These are phyloP conservation scores for Beauveria caledonica DNA, from an alignment of 2,329 filamentous ascomycete species.

Conservation along the genomic window DNA sequence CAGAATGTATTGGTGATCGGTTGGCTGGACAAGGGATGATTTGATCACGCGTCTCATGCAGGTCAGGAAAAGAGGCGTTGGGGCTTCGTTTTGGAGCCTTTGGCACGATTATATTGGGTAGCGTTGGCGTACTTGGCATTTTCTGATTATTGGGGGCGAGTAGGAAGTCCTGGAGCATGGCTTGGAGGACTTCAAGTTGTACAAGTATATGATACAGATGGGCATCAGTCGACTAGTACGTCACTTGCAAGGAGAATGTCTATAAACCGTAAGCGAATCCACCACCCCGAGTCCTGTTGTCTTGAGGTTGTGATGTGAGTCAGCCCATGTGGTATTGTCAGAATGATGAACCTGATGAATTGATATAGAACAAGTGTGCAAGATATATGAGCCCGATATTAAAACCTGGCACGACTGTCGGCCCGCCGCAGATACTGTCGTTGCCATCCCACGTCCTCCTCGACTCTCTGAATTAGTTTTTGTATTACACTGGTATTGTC, in stretches of 20 bases:
- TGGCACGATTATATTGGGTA: not conserved
- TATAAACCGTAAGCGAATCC: too few species aligned
- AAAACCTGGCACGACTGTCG: constrained; percentile 3
- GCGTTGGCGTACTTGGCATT: not conserved
- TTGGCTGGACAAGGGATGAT: not conserved
- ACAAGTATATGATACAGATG: too few species aligned
- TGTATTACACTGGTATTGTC: constrained; percentile 5
- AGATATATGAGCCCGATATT: constrained; percentile 8
- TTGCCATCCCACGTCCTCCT: not conserved
- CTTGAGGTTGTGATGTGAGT: too few species aligned
- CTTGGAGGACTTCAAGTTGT: not conserved
- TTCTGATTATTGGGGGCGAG: not conserved
- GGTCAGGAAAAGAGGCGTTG: not conserved
- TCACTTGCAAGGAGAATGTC: too few species aligned
- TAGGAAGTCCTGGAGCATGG: not conserved
- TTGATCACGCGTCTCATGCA: not conserved
- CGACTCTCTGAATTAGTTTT: not conserved
- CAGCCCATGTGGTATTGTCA: too few species aligned
- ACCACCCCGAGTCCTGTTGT: too few species aligned
- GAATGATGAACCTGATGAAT: not conserved
- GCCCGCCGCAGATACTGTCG: constrained; percentile 6
- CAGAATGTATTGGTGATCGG: not conserved
- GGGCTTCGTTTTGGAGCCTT: not conserved
- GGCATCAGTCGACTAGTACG: too few species aligned
- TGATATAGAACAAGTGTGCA: not conserved